These are phyloP conservation scores for Fusarium sp. DNA, from an alignment of 2,329 filamentous ascomycete species.

Conservation along the genomic window DNA sequence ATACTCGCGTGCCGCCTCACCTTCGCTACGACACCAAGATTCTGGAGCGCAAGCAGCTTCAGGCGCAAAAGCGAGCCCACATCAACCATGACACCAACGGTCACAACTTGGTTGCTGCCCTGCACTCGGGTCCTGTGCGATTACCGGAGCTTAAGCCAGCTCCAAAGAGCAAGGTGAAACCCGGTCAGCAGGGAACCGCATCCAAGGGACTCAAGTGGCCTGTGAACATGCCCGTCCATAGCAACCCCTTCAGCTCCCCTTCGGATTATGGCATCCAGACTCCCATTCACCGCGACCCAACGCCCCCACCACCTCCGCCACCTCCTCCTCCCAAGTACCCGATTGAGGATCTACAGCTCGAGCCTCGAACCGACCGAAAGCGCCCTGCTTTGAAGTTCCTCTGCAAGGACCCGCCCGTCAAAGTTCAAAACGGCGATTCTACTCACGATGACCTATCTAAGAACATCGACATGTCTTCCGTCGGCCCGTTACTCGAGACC, in stretches of 20 bases:
- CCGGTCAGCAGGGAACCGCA: conserved; percentile 46
- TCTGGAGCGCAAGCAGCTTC: conserved; percentile 79
- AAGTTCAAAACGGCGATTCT: conserved; percentile 53
- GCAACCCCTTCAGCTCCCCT: conserved; percentile 62
- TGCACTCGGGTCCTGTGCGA: conserved; percentile 62
- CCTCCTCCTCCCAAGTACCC: conserved; percentile 91
- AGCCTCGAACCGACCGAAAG: conserved; percentile 72
- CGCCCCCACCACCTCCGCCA: conserved; percentile 70
- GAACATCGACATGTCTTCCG: conserved; percentile 82
- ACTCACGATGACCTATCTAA: conserved; percentile 28
- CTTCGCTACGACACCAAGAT: conserved; percentile 84
- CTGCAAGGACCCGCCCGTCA: conserved; percentile 71
- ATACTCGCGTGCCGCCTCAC: conserved; percentile 86
- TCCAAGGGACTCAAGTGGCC: conserved; percentile 60
- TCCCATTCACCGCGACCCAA: conserved; percentile 50
- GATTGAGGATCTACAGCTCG: conserved; percentile 90
- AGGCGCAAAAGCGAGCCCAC: conserved; percentile 72
- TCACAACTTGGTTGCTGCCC: conserved; percentile 47
- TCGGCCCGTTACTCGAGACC: conserved; percentile 87
- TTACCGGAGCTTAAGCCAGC: conserved; percentile 81
- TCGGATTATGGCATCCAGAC: conserved; percentile 55
- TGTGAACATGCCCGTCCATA: conserved; percentile 46
- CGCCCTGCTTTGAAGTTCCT: conserved; percentile 85
- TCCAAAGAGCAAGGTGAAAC: conserved; percentile 75
- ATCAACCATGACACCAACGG: conserved; percentile 59